These are phyloP conservation scores for Solanum hybrid DNA, from an alignment of 305 asterid genomes.

Conservation along the genomic window DNA sequence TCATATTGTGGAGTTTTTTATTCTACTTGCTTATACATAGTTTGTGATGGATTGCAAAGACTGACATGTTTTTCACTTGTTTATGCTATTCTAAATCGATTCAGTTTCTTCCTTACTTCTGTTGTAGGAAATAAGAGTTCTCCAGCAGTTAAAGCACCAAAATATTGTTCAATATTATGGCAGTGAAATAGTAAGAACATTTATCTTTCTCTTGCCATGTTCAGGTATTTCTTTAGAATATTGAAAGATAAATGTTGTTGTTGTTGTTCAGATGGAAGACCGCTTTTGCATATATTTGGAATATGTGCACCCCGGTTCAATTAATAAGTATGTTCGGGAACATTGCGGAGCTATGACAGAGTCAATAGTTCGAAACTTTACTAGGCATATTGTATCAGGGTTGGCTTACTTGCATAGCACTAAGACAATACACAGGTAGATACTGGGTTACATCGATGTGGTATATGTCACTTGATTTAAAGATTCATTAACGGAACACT, in stretches of 20 bases:
- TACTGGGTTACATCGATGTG: neutral
- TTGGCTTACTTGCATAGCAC: conserved; percentile 76
- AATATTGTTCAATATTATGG: conserved; percentile 85
- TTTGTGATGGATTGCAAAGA: neutral
- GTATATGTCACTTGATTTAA: neutral
- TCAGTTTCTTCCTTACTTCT: conserved; percentile 11
- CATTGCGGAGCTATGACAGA: conserved; percentile 80
- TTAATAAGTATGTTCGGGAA: conserved; percentile 57
- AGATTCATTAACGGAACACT: neutral
- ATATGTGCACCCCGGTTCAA: conserved; percentile 88
- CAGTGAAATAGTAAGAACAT: conserved; percentile 53
- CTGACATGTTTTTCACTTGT: neutral
- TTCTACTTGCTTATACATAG: neutral
- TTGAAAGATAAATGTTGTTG: conserved; percentile 13
- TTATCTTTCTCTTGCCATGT: neutral
- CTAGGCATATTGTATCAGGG: conserved; percentile 83
- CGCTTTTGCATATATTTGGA: conserved; percentile 89
- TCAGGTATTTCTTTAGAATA: neutral
- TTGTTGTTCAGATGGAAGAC: conserved; percentile 53
- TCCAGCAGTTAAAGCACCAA: conserved; percentile 61
- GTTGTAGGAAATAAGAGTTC: conserved; percentile 70
- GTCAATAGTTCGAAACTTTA: conserved; percentile 68
- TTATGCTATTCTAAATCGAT: conserved; percentile 8
- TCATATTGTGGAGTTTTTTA: neutral
- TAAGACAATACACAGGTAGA: conserved; percentile 75